Percentiles rank a stretch among this genome's conserved stretches.
Evolutionary conservation across 2,329 filamentous ascomycete genomes (phyloP).

Genomic region (Fusarium coicis): DNA sequence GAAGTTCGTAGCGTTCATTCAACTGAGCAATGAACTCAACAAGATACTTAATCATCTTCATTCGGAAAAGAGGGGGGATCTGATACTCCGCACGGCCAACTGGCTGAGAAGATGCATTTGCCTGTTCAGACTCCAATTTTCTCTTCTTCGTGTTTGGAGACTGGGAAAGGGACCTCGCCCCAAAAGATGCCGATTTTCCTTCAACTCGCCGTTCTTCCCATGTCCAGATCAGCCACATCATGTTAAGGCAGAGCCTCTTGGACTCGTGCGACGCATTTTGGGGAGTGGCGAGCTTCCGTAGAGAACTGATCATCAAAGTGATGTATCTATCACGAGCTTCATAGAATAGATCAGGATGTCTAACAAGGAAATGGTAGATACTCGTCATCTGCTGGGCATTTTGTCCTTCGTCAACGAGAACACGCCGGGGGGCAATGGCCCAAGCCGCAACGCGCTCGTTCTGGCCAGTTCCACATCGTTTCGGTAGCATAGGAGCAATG

Average conservation of each 20-base stretch:
- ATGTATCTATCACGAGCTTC: slow-evolving; percentile 93
- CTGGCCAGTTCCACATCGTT: slow-evolving; percentile 75
- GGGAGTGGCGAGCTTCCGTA: slow-evolving; percentile 87
- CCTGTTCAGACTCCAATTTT: slow-evolving; percentile 73
- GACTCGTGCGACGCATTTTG: slow-evolving; percentile 89
- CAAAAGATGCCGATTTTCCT: slow-evolving; percentile 53
- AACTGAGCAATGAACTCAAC: slow-evolving; percentile 94
- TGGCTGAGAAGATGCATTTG: slow-evolving; percentile 63
- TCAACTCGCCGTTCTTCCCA: slow-evolving; percentile 90
- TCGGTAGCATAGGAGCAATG: slow-evolving; percentile 92
- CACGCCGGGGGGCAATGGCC: slow-evolving; percentile 90
- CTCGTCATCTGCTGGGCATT: slow-evolving; percentile 96
- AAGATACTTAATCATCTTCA: slow-evolving; percentile 91
- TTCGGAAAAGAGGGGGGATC: slow-evolving; percentile 73
- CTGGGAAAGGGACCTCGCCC: slow-evolving; percentile 61
- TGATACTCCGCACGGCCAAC: slow-evolving; percentile 72
- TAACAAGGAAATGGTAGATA: slow-evolving; percentile 96
- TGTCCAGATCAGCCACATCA: slow-evolving; percentile 90
- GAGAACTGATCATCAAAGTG: slow-evolving; percentile 85
- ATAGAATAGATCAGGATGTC: slow-evolving; percentile 93
- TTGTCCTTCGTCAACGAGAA: slow-evolving; percentile 91
- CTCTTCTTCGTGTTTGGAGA: slow-evolving; percentile 82
- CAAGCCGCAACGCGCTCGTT: slow-evolving; percentile 83
- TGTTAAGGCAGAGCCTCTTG: slow-evolving; percentile 88
- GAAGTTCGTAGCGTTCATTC: slow-evolving; percentile 84